Conservation (phyloP, 2,329 filamentous ascomycete genomes). For the Aspergillus hortae region DNA sequence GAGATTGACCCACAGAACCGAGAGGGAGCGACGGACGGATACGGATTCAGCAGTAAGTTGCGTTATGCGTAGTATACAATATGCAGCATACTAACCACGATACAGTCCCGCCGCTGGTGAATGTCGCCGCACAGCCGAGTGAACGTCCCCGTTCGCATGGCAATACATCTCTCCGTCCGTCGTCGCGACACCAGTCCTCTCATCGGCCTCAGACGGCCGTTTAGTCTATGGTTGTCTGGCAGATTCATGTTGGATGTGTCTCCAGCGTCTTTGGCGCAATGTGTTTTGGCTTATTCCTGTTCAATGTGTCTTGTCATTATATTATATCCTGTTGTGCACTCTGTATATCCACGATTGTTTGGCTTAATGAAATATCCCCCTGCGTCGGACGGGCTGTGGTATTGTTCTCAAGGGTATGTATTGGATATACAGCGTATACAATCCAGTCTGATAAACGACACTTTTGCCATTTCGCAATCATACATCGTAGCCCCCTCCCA, state of each 20-base stretch:
- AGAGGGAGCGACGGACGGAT: slow-evolving; percentile 43
- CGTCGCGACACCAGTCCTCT: neutral
- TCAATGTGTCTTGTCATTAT: neutral
- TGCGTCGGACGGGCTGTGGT: neutral
- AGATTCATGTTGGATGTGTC: neutral
- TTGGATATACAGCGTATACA: neutral
- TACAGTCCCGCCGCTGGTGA: slow-evolving; percentile 19
- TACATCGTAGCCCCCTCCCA: neutral
- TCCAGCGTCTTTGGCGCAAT: too few species aligned
- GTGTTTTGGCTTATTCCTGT: neutral
- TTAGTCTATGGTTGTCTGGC: neutral
- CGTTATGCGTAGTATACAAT: neutral
- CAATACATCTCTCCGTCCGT: neutral
- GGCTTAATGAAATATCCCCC: slow-evolving; percentile 19
- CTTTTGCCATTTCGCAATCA: too few species aligned
- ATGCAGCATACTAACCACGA: too few species aligned
- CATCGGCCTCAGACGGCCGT: neutral
- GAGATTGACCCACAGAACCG: slow-evolving; percentile 45
- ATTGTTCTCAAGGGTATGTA: too few species aligned
- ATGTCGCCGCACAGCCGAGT: neutral
- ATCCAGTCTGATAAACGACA: too few species aligned
- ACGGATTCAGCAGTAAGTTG: slow-evolving; percentile 47
- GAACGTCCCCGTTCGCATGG: neutral
- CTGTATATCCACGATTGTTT: neutral
- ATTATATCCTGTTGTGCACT: neutral